phyloP scores from a whole-genome alignment of 202 grass and related monocot genomes.

The Panicum hallii region DNA sequence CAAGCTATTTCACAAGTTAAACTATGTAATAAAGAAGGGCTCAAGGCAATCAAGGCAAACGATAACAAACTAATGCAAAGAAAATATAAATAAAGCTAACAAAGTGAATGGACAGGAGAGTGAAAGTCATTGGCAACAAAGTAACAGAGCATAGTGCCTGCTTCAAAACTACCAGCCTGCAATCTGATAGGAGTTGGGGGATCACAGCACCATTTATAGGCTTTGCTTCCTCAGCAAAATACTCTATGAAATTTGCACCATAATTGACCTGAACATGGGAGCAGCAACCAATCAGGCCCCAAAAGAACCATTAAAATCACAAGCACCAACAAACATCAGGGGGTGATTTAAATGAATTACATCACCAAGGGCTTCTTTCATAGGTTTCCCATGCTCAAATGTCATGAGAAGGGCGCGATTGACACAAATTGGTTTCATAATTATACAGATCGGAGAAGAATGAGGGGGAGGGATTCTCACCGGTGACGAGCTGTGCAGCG shows the following conservation, averaged over 20 bases:
- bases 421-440: too few species aligned
- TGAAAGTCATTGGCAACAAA: constrained; percentile 21
- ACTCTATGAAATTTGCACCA: constrained; percentile 95
- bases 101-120: not conserved
- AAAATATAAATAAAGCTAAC: constrained; percentile 35
- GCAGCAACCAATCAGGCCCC: constrained; percentile 35
- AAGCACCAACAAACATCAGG: constrained; percentile 38
- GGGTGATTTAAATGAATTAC: constrained; percentile 50
- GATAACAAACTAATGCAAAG: not conserved
- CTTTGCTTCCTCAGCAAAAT: constrained; percentile 97
- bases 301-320: constrained; percentile 17
- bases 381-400: constrained; percentile 91
- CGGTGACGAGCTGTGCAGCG: too few species aligned
- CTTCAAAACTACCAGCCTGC: constrained; percentile 87
- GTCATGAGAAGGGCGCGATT: constrained; percentile 79
- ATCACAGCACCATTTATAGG: constrained; percentile 96
- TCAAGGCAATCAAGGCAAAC: constrained; percentile 27
- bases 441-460: too few species aligned
- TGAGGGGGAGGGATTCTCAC: too few species aligned
- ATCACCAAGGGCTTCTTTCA: constrained; percentile 97
- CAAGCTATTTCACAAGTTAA: not conserved
- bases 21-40: not conserved
- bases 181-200: constrained; percentile 71
- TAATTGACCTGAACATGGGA: constrained; percentile 73
- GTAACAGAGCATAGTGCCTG: constrained; percentile 58